Evolutionary conservation across 768 basidiomycete genomes (phyloP).

Genomic region (Dentipellis sp.): DNA sequence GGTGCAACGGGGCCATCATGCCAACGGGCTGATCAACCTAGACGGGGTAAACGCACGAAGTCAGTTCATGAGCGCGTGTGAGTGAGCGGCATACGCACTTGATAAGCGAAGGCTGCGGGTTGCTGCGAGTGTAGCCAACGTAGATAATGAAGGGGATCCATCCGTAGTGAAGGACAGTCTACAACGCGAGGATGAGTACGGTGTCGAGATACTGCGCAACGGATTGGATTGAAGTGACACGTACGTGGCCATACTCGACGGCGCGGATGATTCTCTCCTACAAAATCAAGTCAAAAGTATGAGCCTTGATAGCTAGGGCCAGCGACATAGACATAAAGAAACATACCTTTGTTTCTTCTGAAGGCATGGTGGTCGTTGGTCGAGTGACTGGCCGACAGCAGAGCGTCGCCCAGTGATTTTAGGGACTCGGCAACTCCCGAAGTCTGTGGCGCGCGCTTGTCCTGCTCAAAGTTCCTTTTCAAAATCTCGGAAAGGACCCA

Average conservation of each 20-base stretch:
- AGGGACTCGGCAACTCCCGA: constrained; percentile 16
- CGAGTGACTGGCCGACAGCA: background rate
- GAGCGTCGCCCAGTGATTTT: constrained; percentile 11
- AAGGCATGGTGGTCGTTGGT: constrained; percentile 55
- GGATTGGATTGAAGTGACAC: constrained; percentile 19
- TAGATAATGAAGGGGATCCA: constrained; percentile 98
- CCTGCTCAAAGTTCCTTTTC: background rate
- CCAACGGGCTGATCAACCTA: constrained; percentile 91
- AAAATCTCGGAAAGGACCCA: background rate
- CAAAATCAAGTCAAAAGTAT: background rate
- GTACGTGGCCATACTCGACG: constrained; percentile 74
- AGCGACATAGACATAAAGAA: background rate
- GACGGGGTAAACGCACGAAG: background rate
- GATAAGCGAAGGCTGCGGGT: constrained; percentile 90
- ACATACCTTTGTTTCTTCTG: constrained; percentile 82
- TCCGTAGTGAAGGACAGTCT: constrained; percentile 89
- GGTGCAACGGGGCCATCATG: constrained; percentile 36
- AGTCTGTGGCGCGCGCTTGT: constrained; percentile 14
- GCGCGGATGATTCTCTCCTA: constrained; percentile 80
- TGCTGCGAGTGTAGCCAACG: constrained; percentile 86
- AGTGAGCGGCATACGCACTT: constrained; percentile 52
- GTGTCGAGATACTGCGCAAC: no score
- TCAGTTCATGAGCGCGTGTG: background rate
- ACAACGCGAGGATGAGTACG: background rate
- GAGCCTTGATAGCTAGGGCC: background rate